Percentiles rank a stretch among this genome's conserved stretches.
phyloP scores from a whole-genome alignment of 768 basidiomycete species.

The Suillus ampliporus region DNA sequence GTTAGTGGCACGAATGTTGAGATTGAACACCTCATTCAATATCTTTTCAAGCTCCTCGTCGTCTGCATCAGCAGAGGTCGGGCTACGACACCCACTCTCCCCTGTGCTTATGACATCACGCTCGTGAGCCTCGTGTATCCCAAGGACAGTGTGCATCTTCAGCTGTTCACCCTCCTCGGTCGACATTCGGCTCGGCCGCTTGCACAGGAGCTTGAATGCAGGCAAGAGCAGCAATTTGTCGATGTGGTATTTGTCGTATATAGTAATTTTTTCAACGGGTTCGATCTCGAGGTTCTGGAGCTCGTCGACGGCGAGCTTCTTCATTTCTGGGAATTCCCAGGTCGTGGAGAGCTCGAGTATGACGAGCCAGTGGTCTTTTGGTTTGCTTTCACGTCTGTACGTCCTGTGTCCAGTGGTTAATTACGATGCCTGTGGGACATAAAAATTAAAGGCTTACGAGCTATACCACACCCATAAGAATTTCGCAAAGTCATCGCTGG shows the following conservation, averaged over 20 bases:
- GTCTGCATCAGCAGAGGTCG: slow-evolving; percentile 31
- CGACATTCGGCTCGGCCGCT: slow-evolving; percentile 55
- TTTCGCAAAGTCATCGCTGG: slow-evolving; percentile 44
- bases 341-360: slow-evolving; percentile 58
- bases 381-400: slow-evolving; percentile 55
- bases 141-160: slow-evolving; percentile 59
- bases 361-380: slow-evolving; percentile 54
- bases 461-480: slow-evolving; percentile 65
- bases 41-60: slow-evolving; percentile 35
- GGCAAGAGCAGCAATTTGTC: slow-evolving; percentile 54
- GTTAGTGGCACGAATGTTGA: slow-evolving; percentile 7
- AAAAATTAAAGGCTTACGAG: slow-evolving; percentile 39
- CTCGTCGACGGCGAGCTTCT: slow-evolving; percentile 56
- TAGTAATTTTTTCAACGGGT: slow-evolving; percentile 57
- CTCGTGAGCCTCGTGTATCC: slow-evolving; percentile 61
- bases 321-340: slow-evolving; percentile 62
- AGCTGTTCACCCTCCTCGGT: slow-evolving; percentile 60
- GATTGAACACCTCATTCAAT: slow-evolving; percentile 39
- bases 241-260: slow-evolving; percentile 60
- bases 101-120: slow-evolving; percentile 41
- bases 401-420: slow-evolving; percentile 42
- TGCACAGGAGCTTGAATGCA: slow-evolving; percentile 58
- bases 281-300: slow-evolving; percentile 53
- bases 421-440: background rate
- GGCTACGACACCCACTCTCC: slow-evolving; percentile 32